Conservation (phyloP, 345 rosid genomes). For the Ricinus communis region DNA sequence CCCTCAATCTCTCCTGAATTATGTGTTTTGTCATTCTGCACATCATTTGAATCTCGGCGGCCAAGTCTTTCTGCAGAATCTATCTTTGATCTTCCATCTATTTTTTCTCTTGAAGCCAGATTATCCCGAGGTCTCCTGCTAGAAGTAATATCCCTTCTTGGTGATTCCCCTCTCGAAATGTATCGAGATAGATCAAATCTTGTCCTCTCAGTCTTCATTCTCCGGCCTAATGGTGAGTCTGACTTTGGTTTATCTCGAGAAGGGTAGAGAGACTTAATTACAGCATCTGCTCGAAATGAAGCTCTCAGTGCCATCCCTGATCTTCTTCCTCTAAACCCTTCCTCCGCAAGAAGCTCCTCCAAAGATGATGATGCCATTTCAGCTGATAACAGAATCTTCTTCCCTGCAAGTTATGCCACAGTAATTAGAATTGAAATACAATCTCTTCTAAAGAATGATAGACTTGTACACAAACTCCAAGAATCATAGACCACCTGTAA, state of each 20-base stretch:
- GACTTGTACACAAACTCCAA: not conserved
- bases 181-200: conserved; percentile 39
- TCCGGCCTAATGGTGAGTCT: conserved; percentile 30
- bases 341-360: conserved; percentile 64
- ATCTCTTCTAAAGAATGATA: not conserved
- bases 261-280: conserved; percentile 20
- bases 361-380: conserved; percentile 57
- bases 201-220: conserved; percentile 38
- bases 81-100: conserved; percentile 16
- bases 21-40: conserved; percentile 12
- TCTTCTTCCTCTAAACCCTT: conserved; percentile 54
- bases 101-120: conserved; percentile 33
- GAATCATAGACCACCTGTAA: not conserved
- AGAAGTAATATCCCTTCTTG: conserved; percentile 22
- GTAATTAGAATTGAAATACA: not conserved
- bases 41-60: conserved; percentile 20
- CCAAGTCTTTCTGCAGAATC: conserved; percentile 19
- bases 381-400: conserved; percentile 1
- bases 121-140: conserved; percentile 31
- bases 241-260: conserved; percentile 18
- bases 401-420: not conserved
- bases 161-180: conserved; percentile 25
- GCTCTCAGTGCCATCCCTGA: conserved; percentile 36
- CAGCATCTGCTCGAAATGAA: conserved; percentile 34
- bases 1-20: conserved; percentile 23